Evolutionary conservation across 805 yeast species (phyloP), one percentile per base, ranked within the genome.

Genomic region (Wickerhamomyces tratensis): DNA sequence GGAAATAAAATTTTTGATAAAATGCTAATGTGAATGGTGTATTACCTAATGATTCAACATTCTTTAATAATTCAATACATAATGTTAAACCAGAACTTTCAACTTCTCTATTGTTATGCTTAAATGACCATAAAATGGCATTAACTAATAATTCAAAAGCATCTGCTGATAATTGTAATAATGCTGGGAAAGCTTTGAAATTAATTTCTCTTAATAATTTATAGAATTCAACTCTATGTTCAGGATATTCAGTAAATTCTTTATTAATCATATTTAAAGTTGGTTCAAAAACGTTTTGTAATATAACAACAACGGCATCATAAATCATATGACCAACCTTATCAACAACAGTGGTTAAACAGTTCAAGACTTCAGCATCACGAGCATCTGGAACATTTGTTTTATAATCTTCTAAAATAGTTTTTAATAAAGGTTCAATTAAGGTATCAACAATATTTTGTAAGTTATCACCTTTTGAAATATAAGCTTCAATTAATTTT

Each of bases 81-180:
- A 93, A 72, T 35, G 82, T 76, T 52, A 93, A 74, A 27, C 98
- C 99, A 43, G 82, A 82, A 49, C 83, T 89, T 63, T 93, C 98
- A 43, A 93, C 97, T 43, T 91, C 98, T 62, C 98, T 79, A 64
- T 93, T 89, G 57, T 89, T 93, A 63, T 93, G 99, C 65, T 93
- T 91, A 63, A 93, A 86, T 0, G 98, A 97, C 99, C 99, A 93
- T 56, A 93, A 71, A 38, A 95, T 89, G 3, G 98, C 95, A 64
- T 88, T 91, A 46, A 93, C 79, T 44, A 93, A 82, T 45, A 87
- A 75, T 58, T 85, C 88, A 74, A 93, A 91, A 25, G 95, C 95
- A 48, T 79, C 88, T 4, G 94, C 91, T 9, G 97, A 94, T 49
- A 93, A 74, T 61, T 87, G 85, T 46, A 87, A 70, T 50, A 93